Base-by-base conservation (phyloP, 257 asterid genomes). In the Scutellaria galericulata region DNA sequence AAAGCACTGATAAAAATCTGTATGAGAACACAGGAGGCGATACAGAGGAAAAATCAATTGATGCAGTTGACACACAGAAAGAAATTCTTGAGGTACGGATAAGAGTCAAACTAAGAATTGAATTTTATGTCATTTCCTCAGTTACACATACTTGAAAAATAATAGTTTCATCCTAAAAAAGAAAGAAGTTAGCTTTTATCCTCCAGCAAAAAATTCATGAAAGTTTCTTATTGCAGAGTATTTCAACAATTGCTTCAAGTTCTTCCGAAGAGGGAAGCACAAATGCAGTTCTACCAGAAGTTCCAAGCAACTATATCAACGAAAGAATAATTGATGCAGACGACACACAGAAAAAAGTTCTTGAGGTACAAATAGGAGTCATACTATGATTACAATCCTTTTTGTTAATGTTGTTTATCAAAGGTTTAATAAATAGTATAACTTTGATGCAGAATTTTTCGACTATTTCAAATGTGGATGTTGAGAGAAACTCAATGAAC, bases 11-110 rank as follows among this genome's bases (percentile, higher is more conserved):
- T 20, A 70, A 7, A 58, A 61, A 50, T 62, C 71, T 4, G 35
- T 59, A 66, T 14, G 73, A n/a, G 51, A 35, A 14, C 15, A 11
- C 39, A 18, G 50, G 35, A 35, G 68, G 46, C 42, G 42, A 64
- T 56, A 47, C 61, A 57, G 75, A 78, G 55, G 75, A 68, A 42
- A 60, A 77, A 48, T 27, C 75, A 68, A 57, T 31, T 31, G 66
- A 63, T 68, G 69, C 79, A 62, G 74, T 45, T 13, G 72, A 62
- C 10, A 22, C 13, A 48, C 42, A 73, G 47, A 71, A 64, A 67
- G 81, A 58, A 64, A 65, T 31, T 72, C 56, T n/a, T 20, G 77
- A 57, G 75, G 79, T 79, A 75, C 14, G 45, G 47, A 75, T 67
- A 54, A 70, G 22, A 56, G n/a, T 64, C 70, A 24, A 40, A 57